Evolutionary conservation across 1,284 basidiomycete species (phyloP).

Genomic region (Microbotryum lychnidis-dioicae): DNA sequence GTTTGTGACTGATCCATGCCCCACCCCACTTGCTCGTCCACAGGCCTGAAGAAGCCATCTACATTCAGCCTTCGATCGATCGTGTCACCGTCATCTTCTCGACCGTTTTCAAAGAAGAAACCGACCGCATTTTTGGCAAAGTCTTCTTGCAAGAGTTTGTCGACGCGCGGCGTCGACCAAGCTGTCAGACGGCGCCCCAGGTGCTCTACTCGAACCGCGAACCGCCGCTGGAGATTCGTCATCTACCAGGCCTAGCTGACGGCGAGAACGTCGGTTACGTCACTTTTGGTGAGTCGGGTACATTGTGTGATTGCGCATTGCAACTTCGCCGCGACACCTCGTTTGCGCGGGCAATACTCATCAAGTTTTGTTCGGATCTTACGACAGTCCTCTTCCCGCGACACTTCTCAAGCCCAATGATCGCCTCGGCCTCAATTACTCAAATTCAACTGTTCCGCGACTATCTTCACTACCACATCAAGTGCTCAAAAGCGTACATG

Average conservation of each 20-base stretch:
- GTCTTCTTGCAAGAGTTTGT: constrained; percentile 99
- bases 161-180: constrained; percentile 84
- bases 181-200: constrained; percentile 94
- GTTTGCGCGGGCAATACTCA: not conserved
- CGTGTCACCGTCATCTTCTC: constrained; percentile 97
- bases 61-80: constrained; percentile 84
- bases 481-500: constrained; percentile 99
- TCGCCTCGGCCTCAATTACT: constrained; percentile 77
- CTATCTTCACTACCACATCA: constrained; percentile 99
- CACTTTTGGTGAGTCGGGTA: constrained; percentile 60
- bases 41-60: constrained; percentile 87
- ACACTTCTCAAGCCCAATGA: constrained; percentile 72
- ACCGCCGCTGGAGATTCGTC: constrained; percentile 89
- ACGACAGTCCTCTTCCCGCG: constrained; percentile 80
- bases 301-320: not conserved
- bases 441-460: constrained; percentile 96
- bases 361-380: not conserved
- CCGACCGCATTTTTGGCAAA: constrained; percentile 91
- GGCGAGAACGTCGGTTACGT: constrained; percentile 93
- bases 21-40: not conserved
- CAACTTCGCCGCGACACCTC: not conserved
- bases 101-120: constrained; percentile 94
- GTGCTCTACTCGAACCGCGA: constrained; percentile 95
- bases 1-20: not conserved
- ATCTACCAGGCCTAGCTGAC: constrained; percentile 68